phyloP scores from a whole-genome alignment of 352 stramenopile genomes.

The Pythium aphanidermatum region DNA sequence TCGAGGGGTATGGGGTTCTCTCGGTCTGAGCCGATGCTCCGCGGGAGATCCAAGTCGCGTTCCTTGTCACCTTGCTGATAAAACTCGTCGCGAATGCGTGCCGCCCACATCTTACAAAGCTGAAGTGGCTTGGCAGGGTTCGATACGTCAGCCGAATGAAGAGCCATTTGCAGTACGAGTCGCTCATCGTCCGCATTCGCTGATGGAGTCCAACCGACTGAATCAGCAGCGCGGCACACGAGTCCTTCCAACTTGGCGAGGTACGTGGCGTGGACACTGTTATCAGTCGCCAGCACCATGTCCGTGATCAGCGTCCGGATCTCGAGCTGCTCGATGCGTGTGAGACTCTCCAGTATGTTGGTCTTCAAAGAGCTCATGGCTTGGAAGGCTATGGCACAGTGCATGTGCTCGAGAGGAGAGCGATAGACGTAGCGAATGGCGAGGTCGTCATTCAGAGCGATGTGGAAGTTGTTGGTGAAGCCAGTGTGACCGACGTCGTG shows the following conservation, averaged over 20 bases:
- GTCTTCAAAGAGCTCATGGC: conserved; percentile 62
- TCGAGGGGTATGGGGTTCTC: conserved; percentile 78
- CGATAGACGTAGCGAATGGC: conserved; percentile 79
- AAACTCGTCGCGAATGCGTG: conserved; percentile 91
- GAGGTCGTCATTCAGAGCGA: conserved; percentile 71
- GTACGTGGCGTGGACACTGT: conserved; percentile 77
- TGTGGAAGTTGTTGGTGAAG: conserved; percentile 87
- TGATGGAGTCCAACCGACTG: conserved; percentile 46
- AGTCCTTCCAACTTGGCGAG: conserved; percentile 71
- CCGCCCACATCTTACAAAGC: conserved; percentile 81
- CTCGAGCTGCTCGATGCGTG: conserved; percentile 69
- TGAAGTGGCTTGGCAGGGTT: conserved; percentile 85
- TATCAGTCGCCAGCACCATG: conserved; percentile 87
- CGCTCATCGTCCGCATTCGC: conserved; percentile 62
- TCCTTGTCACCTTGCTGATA: conserved; percentile 95
- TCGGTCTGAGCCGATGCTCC: conserved; percentile 89
- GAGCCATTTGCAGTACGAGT: conserved; percentile 67
- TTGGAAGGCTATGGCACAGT: conserved; percentile 75
- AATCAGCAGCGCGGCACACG: conserved; percentile 25
- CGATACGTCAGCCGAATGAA: conserved; percentile 92
- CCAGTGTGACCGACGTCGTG: conserved; percentile 87
- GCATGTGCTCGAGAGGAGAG: conserved; percentile 84
- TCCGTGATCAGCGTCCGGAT: conserved; percentile 75
- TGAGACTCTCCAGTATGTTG: conserved; percentile 70
- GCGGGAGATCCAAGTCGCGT: conserved; percentile 69